Base-by-base conservation (phyloP, 2,329 filamentous ascomycete genomes). In the Colletotrichum shisoi region DNA sequence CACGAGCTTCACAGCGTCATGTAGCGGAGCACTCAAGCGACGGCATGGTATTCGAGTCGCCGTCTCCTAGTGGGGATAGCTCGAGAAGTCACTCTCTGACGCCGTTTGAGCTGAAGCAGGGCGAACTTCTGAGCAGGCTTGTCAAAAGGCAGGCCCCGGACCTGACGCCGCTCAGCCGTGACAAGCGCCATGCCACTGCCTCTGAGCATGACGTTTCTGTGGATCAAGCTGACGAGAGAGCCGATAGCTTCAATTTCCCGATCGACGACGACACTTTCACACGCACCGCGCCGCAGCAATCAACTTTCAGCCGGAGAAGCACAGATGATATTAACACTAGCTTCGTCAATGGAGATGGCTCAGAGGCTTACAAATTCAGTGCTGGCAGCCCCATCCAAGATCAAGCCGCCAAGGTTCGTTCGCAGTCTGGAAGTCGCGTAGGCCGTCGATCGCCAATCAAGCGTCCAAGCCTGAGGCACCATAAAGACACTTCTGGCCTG, bases 291-390 rank as follows among this genome's bases (percentile, higher is more conserved):
- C 73, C 78, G n/a, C 73, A 77, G 21, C 76, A 74, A 42, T 75
- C 78, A 48, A 75, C 75, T 3, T 86, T 87, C 67, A 73, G 78
- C 45, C 82, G 81, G 67, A 82, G 76, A 63, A 88, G 84, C 71
- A 78, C 83, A 21, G 86, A 89, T 63, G 86, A 84, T 58, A 89
- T 89, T 71, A 86, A 87, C 74, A 89, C 87, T 19, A 84, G 79
- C 45, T 89, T 89, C 74, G 82, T 82, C 21, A 78, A 83, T 4
- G 81, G 83, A 15, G 82, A 87, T 21, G 74, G 78, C 49, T 71
- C 77, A 5, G 75, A 77, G 40, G 74, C 77, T 21, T 85, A 81
- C 81, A 78, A 83, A 62, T 87, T 87, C 69, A 85, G 77, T 61
- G 85, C 85, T 13, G 84, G 85, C 5, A 77, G 77, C 40, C 73